A percentile compares a stretch with the other conserved stretches of the same genome.
These are phyloP conservation scores for Gamsiella multidivaricata DNA, from an alignment of 192 early-diverging fungal genomes.

Conservation along the genomic window DNA sequence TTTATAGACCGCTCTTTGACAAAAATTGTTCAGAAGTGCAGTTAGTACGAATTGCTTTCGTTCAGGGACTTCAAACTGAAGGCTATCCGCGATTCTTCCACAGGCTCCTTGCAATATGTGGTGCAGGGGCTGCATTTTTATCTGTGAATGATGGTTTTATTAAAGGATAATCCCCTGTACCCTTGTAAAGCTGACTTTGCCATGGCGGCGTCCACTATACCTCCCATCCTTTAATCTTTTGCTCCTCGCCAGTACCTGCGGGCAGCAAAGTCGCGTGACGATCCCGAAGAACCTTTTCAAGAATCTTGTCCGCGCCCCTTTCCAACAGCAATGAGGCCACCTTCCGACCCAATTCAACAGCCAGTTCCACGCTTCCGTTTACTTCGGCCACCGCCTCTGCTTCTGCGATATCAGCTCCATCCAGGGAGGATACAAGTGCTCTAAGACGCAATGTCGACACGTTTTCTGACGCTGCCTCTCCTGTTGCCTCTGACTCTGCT, in stretches of 20 bases:
- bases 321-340: conserved; percentile 56
- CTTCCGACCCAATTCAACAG: conserved; percentile 51
- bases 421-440: conserved; percentile 80
- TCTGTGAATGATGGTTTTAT: no score
- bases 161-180: no score
- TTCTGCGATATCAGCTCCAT: conserved; percentile 74
- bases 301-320: conserved; percentile 55
- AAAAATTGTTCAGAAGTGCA: no score
- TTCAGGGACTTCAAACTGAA: no score
- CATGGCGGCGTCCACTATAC: conserved; percentile 29
- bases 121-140: no score
- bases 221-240: conserved; percentile 45
- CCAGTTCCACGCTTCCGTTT: conserved; percentile 45
- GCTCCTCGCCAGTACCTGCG: conserved; percentile 35
- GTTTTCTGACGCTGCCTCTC: conserved; percentile 14
- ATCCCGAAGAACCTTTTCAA: conserved; percentile 44
- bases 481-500: conserved; percentile 27
- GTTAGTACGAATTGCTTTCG: no score
- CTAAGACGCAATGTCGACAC: conserved; percentile 60
- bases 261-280: conserved; percentile 26
- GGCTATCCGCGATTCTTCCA: no score
- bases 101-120: no score
- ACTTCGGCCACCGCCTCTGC: conserved; percentile 54
- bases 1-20: no score
- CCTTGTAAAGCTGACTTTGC: no score